A percentile compares a stretch with the other conserved stretches of the same genome.
phyloP scores from a whole-genome alignment of 2,329 filamentous ascomycete genomes.

The Xylariaceae sp. region DNA sequence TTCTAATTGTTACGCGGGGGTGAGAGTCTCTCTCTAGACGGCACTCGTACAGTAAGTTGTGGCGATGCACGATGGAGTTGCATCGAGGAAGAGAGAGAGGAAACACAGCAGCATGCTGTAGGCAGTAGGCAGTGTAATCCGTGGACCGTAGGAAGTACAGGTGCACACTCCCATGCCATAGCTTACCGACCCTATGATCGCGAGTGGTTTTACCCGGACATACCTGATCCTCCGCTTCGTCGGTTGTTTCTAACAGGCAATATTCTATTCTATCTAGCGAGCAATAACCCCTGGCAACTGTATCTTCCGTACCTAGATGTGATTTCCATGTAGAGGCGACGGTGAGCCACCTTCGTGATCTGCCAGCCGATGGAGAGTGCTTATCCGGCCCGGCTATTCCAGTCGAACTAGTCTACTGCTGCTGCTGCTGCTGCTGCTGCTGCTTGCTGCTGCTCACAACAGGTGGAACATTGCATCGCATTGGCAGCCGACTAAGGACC shows the following conservation, averaged over 20 bases:
- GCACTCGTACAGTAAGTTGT: neutral
- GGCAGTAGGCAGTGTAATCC: no score
- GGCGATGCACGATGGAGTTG: neutral
- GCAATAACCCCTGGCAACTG: neutral
- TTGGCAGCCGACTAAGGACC: neutral
- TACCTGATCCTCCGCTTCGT: neutral
- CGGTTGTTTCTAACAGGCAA: neutral
- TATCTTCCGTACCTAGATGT: neutral
- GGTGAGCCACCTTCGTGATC: conserved; percentile 2
- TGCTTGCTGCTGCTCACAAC: neutral
- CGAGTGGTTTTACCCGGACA: neutral
- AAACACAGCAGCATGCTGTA: neutral
- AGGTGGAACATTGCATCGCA: neutral
- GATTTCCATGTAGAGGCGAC: neutral
- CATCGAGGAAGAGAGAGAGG: neutral
- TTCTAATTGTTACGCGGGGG: no score
- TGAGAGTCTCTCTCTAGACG: neutral
- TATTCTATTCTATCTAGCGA: neutral
- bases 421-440: neutral
- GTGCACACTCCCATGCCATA: no score
- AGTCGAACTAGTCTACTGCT: neutral
- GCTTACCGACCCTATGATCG: neutral
- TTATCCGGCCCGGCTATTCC: conserved; percentile 14
- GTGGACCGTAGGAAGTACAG: no score
- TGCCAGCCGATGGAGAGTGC: conserved; percentile 7